Evolutionary conservation across 331 rosid genomes (phyloP).

Genomic region (Saraca asoca): DNA sequence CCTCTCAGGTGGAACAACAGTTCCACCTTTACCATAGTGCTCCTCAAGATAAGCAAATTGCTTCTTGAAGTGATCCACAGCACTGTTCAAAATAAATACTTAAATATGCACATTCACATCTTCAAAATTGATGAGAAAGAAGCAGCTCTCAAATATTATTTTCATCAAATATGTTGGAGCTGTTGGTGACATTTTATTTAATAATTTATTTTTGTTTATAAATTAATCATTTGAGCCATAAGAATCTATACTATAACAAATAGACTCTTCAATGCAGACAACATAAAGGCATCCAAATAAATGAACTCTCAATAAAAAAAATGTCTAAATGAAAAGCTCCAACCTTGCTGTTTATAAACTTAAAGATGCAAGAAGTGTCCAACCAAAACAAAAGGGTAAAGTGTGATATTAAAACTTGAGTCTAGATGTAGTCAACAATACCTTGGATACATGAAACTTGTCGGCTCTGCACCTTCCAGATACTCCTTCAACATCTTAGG

Average conservation of each 20-base stretch:
- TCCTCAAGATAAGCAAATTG: slow-evolving; percentile 84
- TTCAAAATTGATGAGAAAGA: no score
- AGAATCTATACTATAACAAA: no score
- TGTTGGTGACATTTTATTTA: neutral
- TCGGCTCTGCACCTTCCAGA: slow-evolving; percentile 95
- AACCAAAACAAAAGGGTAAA: neutral
- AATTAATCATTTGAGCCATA: neutral
- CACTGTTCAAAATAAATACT: slow-evolving; percentile 47
- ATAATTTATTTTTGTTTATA: no score
- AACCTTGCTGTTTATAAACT: slow-evolving; percentile 9
- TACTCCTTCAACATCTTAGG: slow-evolving; percentile 93
- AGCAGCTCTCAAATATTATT: neutral
- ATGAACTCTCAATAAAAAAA: slow-evolving; percentile 2
- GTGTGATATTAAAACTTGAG: neutral
- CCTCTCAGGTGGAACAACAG: slow-evolving; percentile 68
- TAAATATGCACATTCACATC: no score
- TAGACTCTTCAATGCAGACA: neutral
- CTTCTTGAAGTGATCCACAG: slow-evolving; percentile 83
- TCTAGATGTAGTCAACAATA: slow-evolving; percentile 24
- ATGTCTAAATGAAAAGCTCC: slow-evolving; percentile 8
- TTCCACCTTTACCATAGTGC: slow-evolving; percentile 73
- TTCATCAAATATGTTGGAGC: neutral
- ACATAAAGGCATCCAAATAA: neutral
- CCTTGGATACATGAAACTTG: slow-evolving; percentile 78
- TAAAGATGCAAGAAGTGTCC: neutral